Percentiles rank a stretch among this genome's conserved stretches.
These are phyloP conservation scores for Cercospora sp. DNA, from an alignment of 2,329 filamentous ascomycete genomes.

Conservation along the genomic window DNA sequence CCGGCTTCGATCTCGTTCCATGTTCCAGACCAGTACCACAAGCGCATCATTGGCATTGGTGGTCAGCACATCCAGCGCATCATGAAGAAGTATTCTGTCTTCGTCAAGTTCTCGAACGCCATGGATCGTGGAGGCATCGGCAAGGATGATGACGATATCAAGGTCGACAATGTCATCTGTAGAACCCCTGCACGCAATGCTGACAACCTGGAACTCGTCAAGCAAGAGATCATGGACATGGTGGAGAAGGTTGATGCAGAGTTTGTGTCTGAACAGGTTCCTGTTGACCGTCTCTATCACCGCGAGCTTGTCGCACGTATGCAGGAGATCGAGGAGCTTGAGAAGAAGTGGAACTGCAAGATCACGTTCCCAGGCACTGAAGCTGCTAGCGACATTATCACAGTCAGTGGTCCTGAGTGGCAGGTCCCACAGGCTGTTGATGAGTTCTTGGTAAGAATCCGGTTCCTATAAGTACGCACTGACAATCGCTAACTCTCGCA, in stretches of 20 bases:
- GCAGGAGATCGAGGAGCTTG: constrained; percentile 85
- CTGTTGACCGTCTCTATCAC: constrained; percentile 92
- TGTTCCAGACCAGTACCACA: constrained; percentile 98
- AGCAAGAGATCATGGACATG: constrained; percentile 99
- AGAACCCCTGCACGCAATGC: constrained; percentile 95
- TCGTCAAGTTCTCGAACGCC: constrained; percentile 98
- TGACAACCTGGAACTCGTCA: constrained; percentile 93
- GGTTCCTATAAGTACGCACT: background rate
- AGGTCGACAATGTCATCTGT: constrained; percentile 98
- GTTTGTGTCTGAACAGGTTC: constrained; percentile 90
- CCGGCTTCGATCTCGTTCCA: constrained; percentile 98
- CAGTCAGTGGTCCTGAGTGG: constrained; percentile 94
- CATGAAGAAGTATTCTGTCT: constrained; percentile 99
- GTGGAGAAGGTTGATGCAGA: constrained; percentile 97
- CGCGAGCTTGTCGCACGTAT: constrained; percentile 88
- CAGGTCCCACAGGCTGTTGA: constrained; percentile 97
- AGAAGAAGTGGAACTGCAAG: constrained; percentile 99
- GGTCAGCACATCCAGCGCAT: constrained; percentile 98
- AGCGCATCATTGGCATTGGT: constrained; percentile 97
- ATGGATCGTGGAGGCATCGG: constrained; percentile 95
- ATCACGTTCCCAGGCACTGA: constrained; percentile 98
- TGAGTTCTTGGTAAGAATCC: constrained; percentile 71
- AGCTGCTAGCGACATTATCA: constrained; percentile 93
- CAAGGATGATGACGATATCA: constrained; percentile 96
- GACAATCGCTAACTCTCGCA: constrained; percentile 43